These are phyloP conservation scores for Boletus reticuloceps DNA, from an alignment of 768 basidiomycete species.

Conservation along the genomic window DNA sequence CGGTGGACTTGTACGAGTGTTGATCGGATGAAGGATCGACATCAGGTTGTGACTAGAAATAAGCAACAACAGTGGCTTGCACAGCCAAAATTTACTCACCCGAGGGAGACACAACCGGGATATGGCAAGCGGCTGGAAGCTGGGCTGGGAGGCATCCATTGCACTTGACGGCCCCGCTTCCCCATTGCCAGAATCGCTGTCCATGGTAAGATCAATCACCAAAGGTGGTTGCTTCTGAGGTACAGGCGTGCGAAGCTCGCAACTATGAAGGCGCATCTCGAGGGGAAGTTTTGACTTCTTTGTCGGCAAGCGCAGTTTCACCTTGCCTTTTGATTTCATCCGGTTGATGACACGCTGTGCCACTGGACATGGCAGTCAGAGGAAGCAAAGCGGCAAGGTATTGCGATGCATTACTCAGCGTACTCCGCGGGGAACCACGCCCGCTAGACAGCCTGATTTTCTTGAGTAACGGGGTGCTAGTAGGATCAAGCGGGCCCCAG, in stretches of 20 bases:
- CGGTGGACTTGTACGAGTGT: background rate
- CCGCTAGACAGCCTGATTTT: slow-evolving; percentile 19
- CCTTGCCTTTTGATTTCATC: slow-evolving; percentile 29
- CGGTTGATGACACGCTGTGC: slow-evolving; percentile 23
- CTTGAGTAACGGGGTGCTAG: slow-evolving; percentile 13
- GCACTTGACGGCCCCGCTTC: background rate
- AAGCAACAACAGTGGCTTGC: background rate
- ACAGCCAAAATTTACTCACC: slow-evolving; percentile 14
- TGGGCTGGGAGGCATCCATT: background rate
- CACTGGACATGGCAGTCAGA: slow-evolving; percentile 19
- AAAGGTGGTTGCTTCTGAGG: background rate
- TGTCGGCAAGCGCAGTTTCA: slow-evolving; percentile 17
- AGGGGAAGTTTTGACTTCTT: slow-evolving; percentile 18
- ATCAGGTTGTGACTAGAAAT: slow-evolving; percentile 9
- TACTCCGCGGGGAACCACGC: slow-evolving; percentile 12
- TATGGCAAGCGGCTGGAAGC: background rate
- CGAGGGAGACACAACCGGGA: background rate
- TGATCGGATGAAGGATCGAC: background rate
- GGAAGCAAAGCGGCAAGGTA: background rate
- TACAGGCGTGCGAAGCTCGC: slow-evolving; percentile 1
- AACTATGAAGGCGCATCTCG: slow-evolving; percentile 14
- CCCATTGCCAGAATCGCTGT: slow-evolving; percentile 1
- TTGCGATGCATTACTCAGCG: slow-evolving; percentile 17
- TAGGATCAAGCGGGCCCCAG: slow-evolving; percentile 1
- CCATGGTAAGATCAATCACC: slow-evolving; percentile 23